phyloP scores from a whole-genome alignment of 768 basidiomycete genomes.

The Sarcodon sp. region DNA sequence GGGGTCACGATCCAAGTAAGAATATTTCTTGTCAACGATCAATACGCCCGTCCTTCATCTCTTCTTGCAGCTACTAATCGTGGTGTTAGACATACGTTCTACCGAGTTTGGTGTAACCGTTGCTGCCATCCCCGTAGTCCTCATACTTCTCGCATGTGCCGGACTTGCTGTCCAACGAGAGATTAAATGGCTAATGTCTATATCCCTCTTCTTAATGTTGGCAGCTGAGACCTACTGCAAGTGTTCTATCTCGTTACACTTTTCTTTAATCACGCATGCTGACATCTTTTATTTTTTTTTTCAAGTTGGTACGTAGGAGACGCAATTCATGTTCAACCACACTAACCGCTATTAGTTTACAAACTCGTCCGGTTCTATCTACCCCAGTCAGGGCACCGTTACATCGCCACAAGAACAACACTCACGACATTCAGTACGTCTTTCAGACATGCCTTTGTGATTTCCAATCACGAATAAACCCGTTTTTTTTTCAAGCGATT shows the following conservation, averaged over 20 bases:
- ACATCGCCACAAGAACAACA: slow-evolving; percentile 62
- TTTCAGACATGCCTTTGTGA: not conserved
- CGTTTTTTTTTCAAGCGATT: slow-evolving; percentile 40
- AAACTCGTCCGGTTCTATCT: slow-evolving; percentile 79
- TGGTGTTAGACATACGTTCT: slow-evolving; percentile 49
- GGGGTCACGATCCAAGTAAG: slow-evolving; percentile 82
- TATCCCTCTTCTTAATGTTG: slow-evolving; percentile 65
- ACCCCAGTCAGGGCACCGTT: slow-evolving; percentile 38
- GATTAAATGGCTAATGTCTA: slow-evolving; percentile 70
- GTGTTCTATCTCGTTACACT: too few relatives aligned
- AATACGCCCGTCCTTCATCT: not conserved
- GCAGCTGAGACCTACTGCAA: slow-evolving; percentile 68
- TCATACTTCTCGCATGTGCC: slow-evolving; percentile 51
- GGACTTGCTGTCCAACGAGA: slow-evolving; percentile 67
- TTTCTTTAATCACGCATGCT: not conserved
- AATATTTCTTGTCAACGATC: not conserved
- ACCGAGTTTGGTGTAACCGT: slow-evolving; percentile 78
- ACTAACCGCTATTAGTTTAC: slow-evolving; percentile 36
- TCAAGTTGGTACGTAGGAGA: slow-evolving; percentile 10
- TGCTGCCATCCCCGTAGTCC: slow-evolving; percentile 70
- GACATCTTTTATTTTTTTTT: slow-evolving; percentile 4
- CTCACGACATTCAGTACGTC: slow-evolving; percentile 69
- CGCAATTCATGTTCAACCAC: too few relatives aligned
- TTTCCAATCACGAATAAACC: not conserved
- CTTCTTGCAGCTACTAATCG: slow-evolving; percentile 53